These are phyloP conservation scores for Tilletiaria anomala DNA, from an alignment of 1,284 basidiomycete genomes.

Conservation along the genomic window DNA sequence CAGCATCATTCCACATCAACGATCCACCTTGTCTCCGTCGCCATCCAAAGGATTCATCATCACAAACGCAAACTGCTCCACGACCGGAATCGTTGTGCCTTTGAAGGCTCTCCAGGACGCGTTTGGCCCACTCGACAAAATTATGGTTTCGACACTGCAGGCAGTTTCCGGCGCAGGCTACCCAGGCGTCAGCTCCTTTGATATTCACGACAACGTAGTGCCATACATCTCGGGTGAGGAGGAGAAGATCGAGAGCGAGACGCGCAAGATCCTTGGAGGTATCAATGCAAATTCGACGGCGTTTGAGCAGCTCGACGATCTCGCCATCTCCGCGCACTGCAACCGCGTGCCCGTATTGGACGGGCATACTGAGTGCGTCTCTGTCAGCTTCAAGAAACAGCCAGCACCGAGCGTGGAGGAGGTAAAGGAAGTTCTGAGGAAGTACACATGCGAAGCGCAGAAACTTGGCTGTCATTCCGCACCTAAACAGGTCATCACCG, in stretches of 20 bases:
- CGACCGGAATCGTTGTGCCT: constrained; percentile 83
- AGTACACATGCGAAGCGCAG: constrained; percentile 65
- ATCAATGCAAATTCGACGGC: constrained; percentile 15
- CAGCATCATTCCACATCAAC: constrained; percentile 67
- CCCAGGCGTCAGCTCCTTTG: constrained; percentile 77
- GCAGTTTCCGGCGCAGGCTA: constrained; percentile 95
- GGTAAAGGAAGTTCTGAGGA: constrained; percentile 63
- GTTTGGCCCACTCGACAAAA: constrained; percentile 81
- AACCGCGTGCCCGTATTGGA: constrained; percentile 87
- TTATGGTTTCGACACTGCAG: constrained; percentile 89
- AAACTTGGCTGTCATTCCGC: constrained; percentile 70
- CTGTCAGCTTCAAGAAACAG: constrained; percentile 62
- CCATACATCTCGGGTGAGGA: constrained; percentile 80
- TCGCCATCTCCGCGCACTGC: constrained; percentile 77
- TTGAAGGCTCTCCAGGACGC: constrained; percentile 78
- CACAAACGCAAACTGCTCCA: constrained; percentile 97
- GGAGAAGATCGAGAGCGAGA: constrained; percentile 96
- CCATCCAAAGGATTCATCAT: constrained; percentile 79
- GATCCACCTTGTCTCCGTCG: constrained; percentile 46
- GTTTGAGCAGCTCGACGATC: constrained; percentile 56
- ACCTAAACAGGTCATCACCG: constrained; percentile 69
- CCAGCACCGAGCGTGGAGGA: constrained; percentile 77
- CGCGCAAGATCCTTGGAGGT: constrained; percentile 78
- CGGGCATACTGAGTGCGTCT: constrained; percentile 77
- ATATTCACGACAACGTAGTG: constrained; percentile 92